These are phyloP conservation scores for Ganoderma lingzhi DNA, from an alignment of 1,284 basidiomycete genomes.

Conservation along the genomic window DNA sequence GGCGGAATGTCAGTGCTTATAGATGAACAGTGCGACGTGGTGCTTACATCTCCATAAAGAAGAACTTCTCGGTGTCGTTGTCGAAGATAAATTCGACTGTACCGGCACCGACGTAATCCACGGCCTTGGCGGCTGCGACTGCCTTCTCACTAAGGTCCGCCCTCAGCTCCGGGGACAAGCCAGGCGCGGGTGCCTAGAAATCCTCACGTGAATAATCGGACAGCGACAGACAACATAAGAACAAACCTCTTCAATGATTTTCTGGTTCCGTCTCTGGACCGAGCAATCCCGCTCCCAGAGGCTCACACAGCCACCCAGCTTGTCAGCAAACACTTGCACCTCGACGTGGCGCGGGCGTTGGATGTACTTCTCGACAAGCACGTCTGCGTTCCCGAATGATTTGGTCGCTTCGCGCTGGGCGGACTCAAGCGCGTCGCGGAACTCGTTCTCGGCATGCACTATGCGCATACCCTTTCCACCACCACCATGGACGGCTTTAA, in stretches of 20 bases:
- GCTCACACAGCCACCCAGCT: constrained; percentile 79
- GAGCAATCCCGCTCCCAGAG: constrained; percentile 96
- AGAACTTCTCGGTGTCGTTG: constrained; percentile 85
- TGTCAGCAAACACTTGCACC: constrained; percentile 91
- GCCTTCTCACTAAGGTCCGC: constrained; percentile 88
- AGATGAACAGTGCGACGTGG: background rate
- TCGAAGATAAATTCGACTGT: constrained; percentile 96
- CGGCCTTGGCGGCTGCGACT: constrained; percentile 90
- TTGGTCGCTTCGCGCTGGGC: constrained; percentile 90
- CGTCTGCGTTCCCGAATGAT: constrained; percentile 86
- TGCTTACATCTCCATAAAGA: constrained; percentile 92
- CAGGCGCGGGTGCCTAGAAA: constrained; percentile 87
- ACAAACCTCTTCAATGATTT: constrained; percentile 89
- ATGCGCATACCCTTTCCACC: constrained; percentile 98
- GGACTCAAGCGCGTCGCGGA: constrained; percentile 81
- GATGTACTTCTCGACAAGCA: constrained; percentile 89
- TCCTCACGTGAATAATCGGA: background rate
- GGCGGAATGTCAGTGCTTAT: background rate
- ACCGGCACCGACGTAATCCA: constrained; percentile 90
- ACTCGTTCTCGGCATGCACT: constrained; percentile 72
- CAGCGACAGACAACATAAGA: background rate
- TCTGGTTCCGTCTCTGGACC: constrained; percentile 93
- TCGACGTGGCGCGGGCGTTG: constrained; percentile 87
- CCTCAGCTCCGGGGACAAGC: constrained; percentile 78
- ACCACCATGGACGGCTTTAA: constrained; percentile 96